A percentile compares a stretch with the other conserved stretches of the same genome.
phyloP scores from a whole-genome alignment of 164 flowering plant genomes.

The Magnolia officinalis region DNA sequence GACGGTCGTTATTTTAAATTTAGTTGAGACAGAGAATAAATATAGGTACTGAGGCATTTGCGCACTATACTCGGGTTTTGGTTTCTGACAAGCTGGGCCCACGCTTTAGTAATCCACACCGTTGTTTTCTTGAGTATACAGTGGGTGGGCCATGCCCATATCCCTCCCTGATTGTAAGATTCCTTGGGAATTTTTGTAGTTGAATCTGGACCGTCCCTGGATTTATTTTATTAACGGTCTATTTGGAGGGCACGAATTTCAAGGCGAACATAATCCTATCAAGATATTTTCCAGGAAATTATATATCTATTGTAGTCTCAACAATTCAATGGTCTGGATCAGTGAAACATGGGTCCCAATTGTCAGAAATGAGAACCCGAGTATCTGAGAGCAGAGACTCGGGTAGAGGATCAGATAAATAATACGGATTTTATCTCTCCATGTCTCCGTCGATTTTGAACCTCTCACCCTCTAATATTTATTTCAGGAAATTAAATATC shows the following conservation, averaged over 20 bases:
- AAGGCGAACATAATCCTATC: not conserved
- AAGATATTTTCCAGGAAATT: not conserved
- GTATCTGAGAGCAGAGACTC: no score
- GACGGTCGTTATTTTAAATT: not conserved
- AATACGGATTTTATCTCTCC: no score
- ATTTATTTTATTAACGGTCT: not conserved
- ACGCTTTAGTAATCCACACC: not conserved
- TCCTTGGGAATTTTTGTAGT: no score
- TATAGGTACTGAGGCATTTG: no score
- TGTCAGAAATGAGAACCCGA: not conserved
- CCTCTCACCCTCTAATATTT: no score
- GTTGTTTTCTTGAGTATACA: no score
- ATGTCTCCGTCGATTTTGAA: no score
- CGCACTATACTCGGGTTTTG: not conserved
- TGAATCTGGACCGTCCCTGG: not conserved
- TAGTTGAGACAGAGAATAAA: not conserved
- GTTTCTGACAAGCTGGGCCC: not conserved
- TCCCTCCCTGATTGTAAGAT: no score
- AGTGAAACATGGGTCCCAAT: not conserved
- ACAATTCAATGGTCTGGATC: not conserved
- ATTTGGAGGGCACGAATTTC: not conserved
- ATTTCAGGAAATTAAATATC: not conserved
- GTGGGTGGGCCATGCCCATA: not conserved
- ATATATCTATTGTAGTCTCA: not conserved
- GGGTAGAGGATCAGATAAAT: no score